A percentile compares a stretch with the other conserved stretches of the same genome.
Conservation (phyloP, 495 filamentous ascomycete genomes). For the Cercophora newfieldiana region DNA sequence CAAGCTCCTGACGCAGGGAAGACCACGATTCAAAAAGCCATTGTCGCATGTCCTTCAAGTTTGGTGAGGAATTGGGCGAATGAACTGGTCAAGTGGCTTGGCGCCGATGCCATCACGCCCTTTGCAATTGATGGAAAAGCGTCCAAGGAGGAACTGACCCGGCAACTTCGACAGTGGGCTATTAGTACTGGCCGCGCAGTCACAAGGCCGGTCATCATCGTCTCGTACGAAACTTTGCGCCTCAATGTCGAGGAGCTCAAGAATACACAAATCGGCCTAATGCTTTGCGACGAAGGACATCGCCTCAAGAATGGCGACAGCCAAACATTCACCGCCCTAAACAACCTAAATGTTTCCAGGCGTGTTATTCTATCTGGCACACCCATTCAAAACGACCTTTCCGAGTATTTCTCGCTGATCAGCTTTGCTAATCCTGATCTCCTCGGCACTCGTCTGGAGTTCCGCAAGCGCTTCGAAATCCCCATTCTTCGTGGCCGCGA, state of each 20-base stretch:
- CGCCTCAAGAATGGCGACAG: conserved; percentile 97
- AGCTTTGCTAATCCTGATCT: conserved; percentile 96
- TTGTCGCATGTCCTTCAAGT: conserved; percentile 98
- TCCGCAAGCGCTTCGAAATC: conserved; percentile 91
- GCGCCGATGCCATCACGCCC: conserved; percentile 83
- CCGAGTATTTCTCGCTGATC: conserved; percentile 94
- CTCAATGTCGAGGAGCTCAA: conserved; percentile 87
- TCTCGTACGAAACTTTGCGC: conserved; percentile 95
- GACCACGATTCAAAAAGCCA: conserved; percentile 91
- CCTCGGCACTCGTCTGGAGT: conserved; percentile 85
- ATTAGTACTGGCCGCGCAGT: conserved; percentile 87
- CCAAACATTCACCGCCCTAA: conserved; percentile 88
- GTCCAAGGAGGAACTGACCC: conserved; percentile 85
- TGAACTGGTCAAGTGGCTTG: conserved; percentile 93
- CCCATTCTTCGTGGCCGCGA: conserved; percentile 93
- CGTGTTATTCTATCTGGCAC: conserved; percentile 96
- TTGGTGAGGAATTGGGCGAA: conserved; percentile 98
- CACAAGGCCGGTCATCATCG: conserved; percentile 95
- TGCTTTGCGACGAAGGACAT: conserved; percentile 98
- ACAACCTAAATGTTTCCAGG: conserved; percentile 83
- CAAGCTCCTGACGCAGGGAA: conserved; percentile 95
- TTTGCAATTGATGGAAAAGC: conserved; percentile 98
- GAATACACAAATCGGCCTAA: conserved; percentile 82
- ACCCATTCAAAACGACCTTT: conserved; percentile 96
- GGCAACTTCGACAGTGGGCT: conserved; percentile 92